These are phyloP conservation scores for Acanthamoeba castellanii DNA, from an alignment of 208 protist species.

Conservation along the genomic window DNA sequence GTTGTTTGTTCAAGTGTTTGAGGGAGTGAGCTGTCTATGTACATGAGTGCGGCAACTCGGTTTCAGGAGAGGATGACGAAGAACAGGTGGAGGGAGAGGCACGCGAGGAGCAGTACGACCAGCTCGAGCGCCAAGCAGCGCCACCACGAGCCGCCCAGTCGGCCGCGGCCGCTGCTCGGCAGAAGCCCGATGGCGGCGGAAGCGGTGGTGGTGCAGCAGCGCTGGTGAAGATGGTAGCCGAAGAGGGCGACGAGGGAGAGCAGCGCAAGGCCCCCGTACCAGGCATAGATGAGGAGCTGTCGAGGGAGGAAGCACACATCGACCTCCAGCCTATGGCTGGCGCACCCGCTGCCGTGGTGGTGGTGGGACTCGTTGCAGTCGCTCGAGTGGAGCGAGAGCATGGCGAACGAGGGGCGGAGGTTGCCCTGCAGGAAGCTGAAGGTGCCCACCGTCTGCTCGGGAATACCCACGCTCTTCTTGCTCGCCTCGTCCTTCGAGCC, in stretches of 20 bases:
- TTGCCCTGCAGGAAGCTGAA: constrained; percentile 68
- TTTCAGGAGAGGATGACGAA: not conserved
- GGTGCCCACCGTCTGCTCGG: constrained; percentile 37
- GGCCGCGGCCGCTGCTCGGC: not conserved
- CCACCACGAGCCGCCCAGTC: not conserved
- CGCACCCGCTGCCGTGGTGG: not conserved
- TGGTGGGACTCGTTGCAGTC: not conserved
- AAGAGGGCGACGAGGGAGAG: not conserved
- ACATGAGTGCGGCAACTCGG: no score
- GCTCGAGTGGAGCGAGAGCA: constrained; percentile 20
- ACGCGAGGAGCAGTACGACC: not conserved
- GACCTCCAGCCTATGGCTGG: not conserved
- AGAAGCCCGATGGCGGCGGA: not conserved
- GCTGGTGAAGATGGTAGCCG: not conserved
- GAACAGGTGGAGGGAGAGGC: constrained; percentile 20
- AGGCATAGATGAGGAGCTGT: constrained; percentile 38
- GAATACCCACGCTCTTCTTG: not conserved
- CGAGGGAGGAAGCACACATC: constrained; percentile 37
- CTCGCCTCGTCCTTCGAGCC: not conserved
- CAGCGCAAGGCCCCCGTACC: constrained; percentile 29
- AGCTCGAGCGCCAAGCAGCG: not conserved
- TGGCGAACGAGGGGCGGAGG: constrained; percentile 33
- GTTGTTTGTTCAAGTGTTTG: no score
- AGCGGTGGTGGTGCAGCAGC: not conserved
- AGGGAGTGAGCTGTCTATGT: no score